Evolutionary conservation across 2,329 filamentous ascomycete genomes (phyloP).

Genomic region (Calonectria hongkongensis): DNA sequence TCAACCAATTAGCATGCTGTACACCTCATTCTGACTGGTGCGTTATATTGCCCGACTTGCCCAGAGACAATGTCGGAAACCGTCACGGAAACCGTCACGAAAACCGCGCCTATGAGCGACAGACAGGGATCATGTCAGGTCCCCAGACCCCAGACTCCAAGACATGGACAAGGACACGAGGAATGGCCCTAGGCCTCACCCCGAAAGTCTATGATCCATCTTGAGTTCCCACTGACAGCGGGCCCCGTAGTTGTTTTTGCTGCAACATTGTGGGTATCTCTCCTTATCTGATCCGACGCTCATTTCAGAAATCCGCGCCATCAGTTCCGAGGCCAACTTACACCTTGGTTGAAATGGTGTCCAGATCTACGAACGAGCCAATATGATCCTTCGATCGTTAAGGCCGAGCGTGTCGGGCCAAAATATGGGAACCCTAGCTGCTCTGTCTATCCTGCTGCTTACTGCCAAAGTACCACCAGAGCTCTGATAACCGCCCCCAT

Average conservation of each 20-base stretch:
- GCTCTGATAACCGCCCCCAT: not conserved
- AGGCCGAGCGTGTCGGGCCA: not conserved
- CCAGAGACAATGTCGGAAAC: constrained; percentile 13
- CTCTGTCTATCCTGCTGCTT: too few species aligned
- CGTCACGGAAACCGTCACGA: constrained; percentile 33
- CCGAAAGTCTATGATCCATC: constrained; percentile 37
- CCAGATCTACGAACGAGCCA: not conserved
- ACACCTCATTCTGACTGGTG: constrained; percentile 33
- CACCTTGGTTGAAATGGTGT: not conserved
- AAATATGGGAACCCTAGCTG: too few species aligned
- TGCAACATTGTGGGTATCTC: constrained; percentile 12
- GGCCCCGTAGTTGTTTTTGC: constrained; percentile 16
- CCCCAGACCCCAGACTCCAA: constrained; percentile 40
- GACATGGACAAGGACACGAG: constrained; percentile 31
- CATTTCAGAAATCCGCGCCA: constrained; percentile 17
- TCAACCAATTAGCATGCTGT: constrained; percentile 21
- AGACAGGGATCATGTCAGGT: constrained; percentile 35
- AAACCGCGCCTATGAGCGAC: constrained; percentile 38
- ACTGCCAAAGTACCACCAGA: not conserved
- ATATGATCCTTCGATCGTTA: not conserved
- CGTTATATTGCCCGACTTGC: constrained; percentile 14
- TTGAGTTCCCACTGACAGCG: constrained; percentile 33
- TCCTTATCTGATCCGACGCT: constrained; percentile 27
- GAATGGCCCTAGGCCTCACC: constrained; percentile 32
- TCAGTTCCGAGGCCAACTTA: not conserved